Base-by-base conservation (phyloP, 176 grass and related monocot species). In the Hsuehochloa calcarea region DNA sequence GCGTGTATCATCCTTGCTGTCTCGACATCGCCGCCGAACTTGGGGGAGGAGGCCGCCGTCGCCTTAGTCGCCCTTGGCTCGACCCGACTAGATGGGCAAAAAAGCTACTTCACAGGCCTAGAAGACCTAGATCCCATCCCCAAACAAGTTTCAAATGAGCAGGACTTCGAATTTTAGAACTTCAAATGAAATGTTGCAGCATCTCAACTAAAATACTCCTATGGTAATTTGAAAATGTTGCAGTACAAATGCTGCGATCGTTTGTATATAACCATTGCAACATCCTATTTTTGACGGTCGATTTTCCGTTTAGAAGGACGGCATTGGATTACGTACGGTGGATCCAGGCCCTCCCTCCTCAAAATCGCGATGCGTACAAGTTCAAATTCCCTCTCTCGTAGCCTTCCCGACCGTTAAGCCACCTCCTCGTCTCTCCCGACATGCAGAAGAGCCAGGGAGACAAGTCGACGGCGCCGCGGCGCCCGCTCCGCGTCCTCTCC, bases 401-500 rank as follows among this genome's bases (percentile, higher is more conserved):
- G 49, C 14, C 80, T 80, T 90, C 12, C 80, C 85, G 85, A 87
- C 89, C 89, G 89, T 87, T 90, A 54, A 35, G 26, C 49, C 44
- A 2, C 55, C 35, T 10, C 66, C 45, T 4, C 11, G n/a, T 19
- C 77, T 35, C 25, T 10, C 23, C 34, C n/a, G 10, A 0, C 37
- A 94, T 83, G 92, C 85, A 82, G 75, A 92, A 78, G 90, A 90
- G 88, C 69, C 82, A 75, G 39, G 85, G 74, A 38, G 11, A 46
- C 80, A 90, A 86, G 34, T 85, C 88, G 37, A 72, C 82, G 85
- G 90, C 85, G 85, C 86, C 70, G 85, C 87, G 87, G 70, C 88
- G 55, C 50, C 85, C 93, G 16, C 90, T 95, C 14, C 60, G 64
- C 37, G 51, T 82, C 83, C 68, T 92, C 72, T 86, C 93, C 80